Base-by-base conservation (phyloP, 768 basidiomycete genomes). In the Mycena metata region DNA sequence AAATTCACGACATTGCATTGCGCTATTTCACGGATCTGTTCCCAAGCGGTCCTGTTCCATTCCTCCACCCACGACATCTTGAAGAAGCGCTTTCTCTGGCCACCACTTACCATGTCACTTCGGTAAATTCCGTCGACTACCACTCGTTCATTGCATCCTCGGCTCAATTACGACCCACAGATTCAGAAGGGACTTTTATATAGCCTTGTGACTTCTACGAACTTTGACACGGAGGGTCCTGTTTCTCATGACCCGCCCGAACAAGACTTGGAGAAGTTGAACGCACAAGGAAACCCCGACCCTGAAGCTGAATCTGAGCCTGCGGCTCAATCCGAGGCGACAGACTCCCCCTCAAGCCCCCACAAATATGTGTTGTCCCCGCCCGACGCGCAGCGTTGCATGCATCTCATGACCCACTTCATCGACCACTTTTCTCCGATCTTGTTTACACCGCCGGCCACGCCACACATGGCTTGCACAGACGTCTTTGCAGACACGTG, bases 401-500 rank as follows among this genome's bases (percentile, higher is more conserved):
- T 77, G 69, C 73, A 73, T n/a, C 81, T 91, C 39, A 86, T 90
- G 84, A 79, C 80, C 9, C 76, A 75, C 33, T 75, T 94, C 66
- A 88, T 94, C 64, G 83, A 83, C 6, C 84, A 91, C 75, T 93
- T 93, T 75, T 90, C 91, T 0, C 91, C 92, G 2, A 81, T 89
- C 41, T 78, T 94, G 0, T 94, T 94, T 76, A 92, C 92, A 2
- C 86, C 90, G 30, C 85, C 90, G 6, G 83, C 88, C 8, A 89
- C 89, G n/a, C 79, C 82, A 2, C 93, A 93, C 74, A 92, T 92
- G 91, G 79, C 79, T 5, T 94, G 93, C 77, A 93, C 91, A 5
- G 88, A 92, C 74, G 79, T 87, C 0, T 83, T 94, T 61, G 93
- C 92, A 1, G 90, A 90, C 57, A 82, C 79, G 58, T 94, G 92